Base-by-base conservation (phyloP, 148 eudicot species). In the Cornus controversa region DNA sequence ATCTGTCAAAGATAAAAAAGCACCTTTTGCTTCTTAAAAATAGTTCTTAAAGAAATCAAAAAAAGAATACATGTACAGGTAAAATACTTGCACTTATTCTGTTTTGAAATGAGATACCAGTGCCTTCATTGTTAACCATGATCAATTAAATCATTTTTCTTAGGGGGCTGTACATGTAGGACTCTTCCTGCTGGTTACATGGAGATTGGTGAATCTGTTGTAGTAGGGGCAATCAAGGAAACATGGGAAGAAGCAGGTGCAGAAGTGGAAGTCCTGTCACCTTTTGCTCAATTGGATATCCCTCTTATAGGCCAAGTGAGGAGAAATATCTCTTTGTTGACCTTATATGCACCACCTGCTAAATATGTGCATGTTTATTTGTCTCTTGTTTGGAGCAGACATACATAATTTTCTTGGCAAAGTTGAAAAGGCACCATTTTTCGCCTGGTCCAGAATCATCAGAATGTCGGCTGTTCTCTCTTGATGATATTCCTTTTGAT, bases 141-240 rank as follows among this genome's bases (percentile, higher is more conserved):
- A 40, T 40, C 8, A 8, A 40, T 40, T 53, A 53, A 53, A 53
- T 8, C 58, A 53, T 63, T 79, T n/a, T 22, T 64, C 37, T 11
- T 66, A n/a, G 53, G 60, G 31, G 66, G 23, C 34, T 76, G 22
- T 31, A 2, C 66, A 58, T 42, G 31, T 74, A 95, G 99, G 99
- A 95, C 99, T 70, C 96, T 95, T 80, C 99, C 97, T 67, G 97
- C 97, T 86, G 99, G 97, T 83, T 95, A 88, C 86, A 77, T 95
- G 97, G 99, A 95, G 86, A 88, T 95, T 67, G 99, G 99, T 25
- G 99, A 95, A 80, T 95, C 99, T 76, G 99, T 97, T 77, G 88
- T 93, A 1, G 96, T 90, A 82, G 97, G 99, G 24, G 99, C 99
- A 75, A 85, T 83, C 23, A 87, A 96, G 85, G 99, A 95, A 80